Evolutionary conservation across 768 basidiomycete genomes (phyloP), one percentile per base, ranked within the genome.

Genomic region (Tulasnella sp.): DNA sequence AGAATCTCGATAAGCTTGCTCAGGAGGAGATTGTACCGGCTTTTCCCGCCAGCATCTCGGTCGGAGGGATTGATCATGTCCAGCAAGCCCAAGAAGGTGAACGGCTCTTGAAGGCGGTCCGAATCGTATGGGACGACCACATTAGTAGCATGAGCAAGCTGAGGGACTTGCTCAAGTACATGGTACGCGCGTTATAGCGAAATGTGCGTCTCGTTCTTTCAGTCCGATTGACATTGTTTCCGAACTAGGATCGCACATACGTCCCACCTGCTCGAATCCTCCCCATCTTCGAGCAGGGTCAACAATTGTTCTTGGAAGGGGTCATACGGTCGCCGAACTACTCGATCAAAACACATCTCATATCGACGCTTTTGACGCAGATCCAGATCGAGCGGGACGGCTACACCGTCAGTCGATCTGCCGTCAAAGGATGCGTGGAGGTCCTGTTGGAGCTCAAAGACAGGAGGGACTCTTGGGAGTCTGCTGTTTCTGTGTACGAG

Each of bases 101-200:
- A 78, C 80, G 88, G 69, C 84, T 98, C 71, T 80, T 98, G 78
- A 95, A 91, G 77, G 90, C 91, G 35, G 74, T 97, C 69, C 86
- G 87, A 78, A 85, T 86, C 36, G 90, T 96, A 0, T 98, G 97
- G 95, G 91, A 95, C 71, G 94, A 98, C 78, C 97, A 99, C 80
- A 88, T 84, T 5, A 88, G 89, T 12, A 93, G 89, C 78, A 92
- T 98, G 92, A 82, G 85, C 34, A 92, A 95, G 79, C 79, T 99
- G 73, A 87, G 89, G 12, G 94, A 95, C 79, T 87, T 99, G 47
- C 83, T 98, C 75, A 94, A 92, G 78, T 99, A 99, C 78, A 97
- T 99, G 95, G 97, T 97, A 77, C 71, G 86, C 80, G 42, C 4
- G 34, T 64, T 42, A n/a, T n/a, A n/a, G n/a, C n/a, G n/a, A n/a